Percentiles rank a stretch among this genome's conserved stretches.
These are phyloP conservation scores for Backusella sp. DNA, from an alignment of 192 early-diverging fungal genomes.

Conservation along the genomic window DNA sequence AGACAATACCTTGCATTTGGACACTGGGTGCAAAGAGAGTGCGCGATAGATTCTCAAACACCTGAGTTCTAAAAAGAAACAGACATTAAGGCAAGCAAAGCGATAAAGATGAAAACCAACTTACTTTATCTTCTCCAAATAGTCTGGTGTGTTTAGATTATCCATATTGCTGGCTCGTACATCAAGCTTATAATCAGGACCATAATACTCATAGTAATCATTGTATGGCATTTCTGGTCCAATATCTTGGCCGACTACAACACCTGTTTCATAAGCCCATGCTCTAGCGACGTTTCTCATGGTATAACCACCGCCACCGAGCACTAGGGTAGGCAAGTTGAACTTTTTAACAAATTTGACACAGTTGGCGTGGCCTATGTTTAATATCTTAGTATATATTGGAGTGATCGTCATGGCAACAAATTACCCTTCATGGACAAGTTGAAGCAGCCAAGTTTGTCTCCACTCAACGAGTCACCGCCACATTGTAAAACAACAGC, in stretches of 20 bases:
- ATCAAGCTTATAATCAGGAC: conserved; percentile 88
- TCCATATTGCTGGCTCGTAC: conserved; percentile 85
- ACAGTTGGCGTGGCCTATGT: conserved; percentile 82
- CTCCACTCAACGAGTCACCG: conserved; percentile 93
- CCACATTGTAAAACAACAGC: conserved; percentile 97
- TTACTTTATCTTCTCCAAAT: conserved; percentile 82
- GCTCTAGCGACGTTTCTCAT: conserved; percentile 95
- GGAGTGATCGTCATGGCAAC: neutral
- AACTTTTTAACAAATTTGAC: conserved; percentile 91
- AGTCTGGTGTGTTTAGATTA: conserved; percentile 84
- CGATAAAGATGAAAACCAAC: neutral
- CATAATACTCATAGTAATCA: conserved; percentile 88
- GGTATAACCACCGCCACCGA: conserved; percentile 98
- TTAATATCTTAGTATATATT: neutral
- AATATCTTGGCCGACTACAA: conserved; percentile 73
- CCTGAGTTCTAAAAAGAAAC: conserved; percentile 36
- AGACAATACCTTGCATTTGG: conserved; percentile 64
- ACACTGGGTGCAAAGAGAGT: conserved; percentile 73
- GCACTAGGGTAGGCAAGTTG: conserved; percentile 85
- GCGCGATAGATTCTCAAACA: conserved; percentile 69
- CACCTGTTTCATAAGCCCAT: conserved; percentile 94
- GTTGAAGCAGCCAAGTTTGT: conserved; percentile 95
- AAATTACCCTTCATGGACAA: conserved; percentile 75
- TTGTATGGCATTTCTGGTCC: conserved; percentile 83
- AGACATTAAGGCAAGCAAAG: neutral